A percentile compares a stretch with the other conserved stretches of the same genome.
phyloP scores from a whole-genome alignment of 176 grass and related monocot species.

The Oryza australiensis region DNA sequence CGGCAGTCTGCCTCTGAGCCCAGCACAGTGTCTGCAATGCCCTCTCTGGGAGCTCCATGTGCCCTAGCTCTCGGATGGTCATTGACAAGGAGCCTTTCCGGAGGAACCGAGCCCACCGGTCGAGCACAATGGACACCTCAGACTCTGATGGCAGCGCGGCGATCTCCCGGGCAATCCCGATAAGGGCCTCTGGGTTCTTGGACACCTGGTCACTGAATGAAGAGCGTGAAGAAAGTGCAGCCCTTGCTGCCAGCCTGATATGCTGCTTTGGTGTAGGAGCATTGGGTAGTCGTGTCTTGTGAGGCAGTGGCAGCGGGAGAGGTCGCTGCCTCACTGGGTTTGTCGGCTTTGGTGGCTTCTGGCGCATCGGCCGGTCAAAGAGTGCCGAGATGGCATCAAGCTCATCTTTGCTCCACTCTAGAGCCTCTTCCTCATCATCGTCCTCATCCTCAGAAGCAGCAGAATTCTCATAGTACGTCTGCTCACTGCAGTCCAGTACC shows the following conservation, averaged over 20 bases:
- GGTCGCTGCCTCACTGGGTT: constrained; percentile 44
- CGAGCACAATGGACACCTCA: constrained; percentile 56
- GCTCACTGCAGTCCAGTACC: background rate
- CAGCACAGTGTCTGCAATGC: constrained; percentile 78
- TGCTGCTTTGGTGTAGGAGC: constrained; percentile 57
- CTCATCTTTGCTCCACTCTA: constrained; percentile 62
- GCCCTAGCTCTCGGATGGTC: constrained; percentile 82
- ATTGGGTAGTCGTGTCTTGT: constrained; percentile 41
- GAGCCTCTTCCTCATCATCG: background rate
- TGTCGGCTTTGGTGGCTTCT: constrained; percentile 27
- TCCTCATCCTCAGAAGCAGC: background rate
- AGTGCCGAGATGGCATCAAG: constrained; percentile 79
- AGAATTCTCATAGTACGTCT: background rate
- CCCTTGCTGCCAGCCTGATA: constrained; percentile 41
- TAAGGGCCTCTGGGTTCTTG: constrained; percentile 66
- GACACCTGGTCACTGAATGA: constrained; percentile 56
- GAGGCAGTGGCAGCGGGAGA: constrained; percentile 50
- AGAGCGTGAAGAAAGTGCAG: constrained; percentile 31
- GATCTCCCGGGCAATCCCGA: constrained; percentile 73
- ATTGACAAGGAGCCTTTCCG: constrained; percentile 81
- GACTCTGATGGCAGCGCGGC: constrained; percentile 32
- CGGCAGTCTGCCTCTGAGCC: constrained; percentile 52
- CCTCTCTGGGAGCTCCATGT: constrained; percentile 67
- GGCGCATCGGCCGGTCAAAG: constrained; percentile 66
- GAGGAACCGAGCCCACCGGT: constrained; percentile 62